phyloP scores from a whole-genome alignment of 805 yeast species.

The Candida sphagnicola region DNA sequence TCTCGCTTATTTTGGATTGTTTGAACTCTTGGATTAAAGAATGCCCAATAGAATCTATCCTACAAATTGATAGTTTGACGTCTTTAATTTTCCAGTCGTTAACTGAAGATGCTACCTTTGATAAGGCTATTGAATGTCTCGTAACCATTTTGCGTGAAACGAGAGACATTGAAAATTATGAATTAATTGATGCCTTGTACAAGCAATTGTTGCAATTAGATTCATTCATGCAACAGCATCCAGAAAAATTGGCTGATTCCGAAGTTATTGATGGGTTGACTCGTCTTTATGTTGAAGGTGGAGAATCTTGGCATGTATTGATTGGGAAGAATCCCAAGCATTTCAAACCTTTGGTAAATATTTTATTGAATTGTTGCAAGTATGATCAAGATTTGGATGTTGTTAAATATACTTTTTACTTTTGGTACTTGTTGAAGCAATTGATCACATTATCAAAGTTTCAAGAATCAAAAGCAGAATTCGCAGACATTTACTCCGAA shows the following conservation, averaged over 20 bases:
- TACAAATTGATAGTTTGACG: conserved; percentile 61
- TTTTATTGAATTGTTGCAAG: conserved; percentile 65
- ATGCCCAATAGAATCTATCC: conserved; percentile 67
- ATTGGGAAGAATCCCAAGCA: conserved; percentile 68
- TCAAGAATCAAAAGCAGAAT: conserved; percentile 46
- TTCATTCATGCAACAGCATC: conserved; percentile 35
- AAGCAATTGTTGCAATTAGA: conserved; percentile 63
- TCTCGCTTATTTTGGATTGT: conserved; percentile 59
- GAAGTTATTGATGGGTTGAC: conserved; percentile 69
- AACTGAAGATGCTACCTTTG: conserved; percentile 69
- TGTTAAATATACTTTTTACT: conserved; percentile 85
- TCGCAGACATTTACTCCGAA: conserved; percentile 52
- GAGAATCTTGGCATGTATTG: conserved; percentile 91
- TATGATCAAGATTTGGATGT: conserved; percentile 83
- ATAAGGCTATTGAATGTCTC: conserved; percentile 83
- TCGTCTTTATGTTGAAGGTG: conserved; percentile 83
- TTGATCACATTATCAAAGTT: conserved; percentile 59
- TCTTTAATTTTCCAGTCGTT: conserved; percentile 57
- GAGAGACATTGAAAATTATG: conserved; percentile 62
- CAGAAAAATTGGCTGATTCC: conserved; percentile 50
- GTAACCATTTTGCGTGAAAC: conserved; percentile 79
- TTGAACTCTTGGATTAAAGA: conserved; percentile 90
- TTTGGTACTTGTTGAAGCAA: conserved; percentile 84
- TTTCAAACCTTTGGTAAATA: conserved; percentile 70
- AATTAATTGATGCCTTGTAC: conserved; percentile 62